Percentiles rank a stretch among this genome's conserved stretches.
Conservation (phyloP, 2,329 filamentous ascomycete genomes). For the Diaporthe aspalathi region DNA sequence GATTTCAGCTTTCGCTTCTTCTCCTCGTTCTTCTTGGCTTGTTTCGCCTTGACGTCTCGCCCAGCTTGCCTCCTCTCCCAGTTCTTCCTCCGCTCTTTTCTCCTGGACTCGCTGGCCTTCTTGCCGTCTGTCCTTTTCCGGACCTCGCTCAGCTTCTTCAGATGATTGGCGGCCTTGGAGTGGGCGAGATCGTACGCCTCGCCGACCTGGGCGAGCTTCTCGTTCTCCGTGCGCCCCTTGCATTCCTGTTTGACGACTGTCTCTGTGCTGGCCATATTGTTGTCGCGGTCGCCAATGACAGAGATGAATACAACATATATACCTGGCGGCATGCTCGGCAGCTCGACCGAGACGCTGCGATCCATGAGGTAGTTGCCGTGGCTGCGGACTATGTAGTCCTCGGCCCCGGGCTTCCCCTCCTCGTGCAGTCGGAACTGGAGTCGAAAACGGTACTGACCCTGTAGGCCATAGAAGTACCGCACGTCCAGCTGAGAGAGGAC, state of each 20-base stretch:
- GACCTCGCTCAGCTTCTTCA: conserved; percentile 57
- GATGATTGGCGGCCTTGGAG: conserved; percentile 61
- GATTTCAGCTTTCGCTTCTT: conserved; percentile 53
- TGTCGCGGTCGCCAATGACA: conserved; percentile 73
- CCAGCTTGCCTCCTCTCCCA: conserved; percentile 53
- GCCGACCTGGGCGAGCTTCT: conserved; percentile 80
- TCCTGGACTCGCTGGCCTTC: conserved; percentile 57
- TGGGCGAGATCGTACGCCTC: conserved; percentile 78
- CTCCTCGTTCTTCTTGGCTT: conserved; percentile 56
- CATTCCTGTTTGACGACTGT: conserved; percentile 75
- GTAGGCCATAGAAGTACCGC: conserved; percentile 67
- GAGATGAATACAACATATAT: conserved; percentile 82
- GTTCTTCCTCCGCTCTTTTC: conserved; percentile 54
- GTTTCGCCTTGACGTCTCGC: conserved; percentile 52
- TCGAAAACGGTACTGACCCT: conserved; percentile 67
- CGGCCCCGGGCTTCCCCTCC: conserved; percentile 53
- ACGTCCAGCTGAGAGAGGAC: conserved; percentile 69
- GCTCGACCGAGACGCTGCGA: conserved; percentile 81
- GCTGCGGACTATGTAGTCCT: conserved; percentile 67
- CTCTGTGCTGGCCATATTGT: conserved; percentile 65
- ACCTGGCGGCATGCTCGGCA: conserved; percentile 76
- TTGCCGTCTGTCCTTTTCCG: conserved; percentile 62
- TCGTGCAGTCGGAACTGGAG: conserved; percentile 66
- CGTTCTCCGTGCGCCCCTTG: conserved; percentile 73
- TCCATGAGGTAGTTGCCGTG: conserved; percentile 70